phyloP scores from a whole-genome alignment of 202 grass and related monocot species.

The Hordeum pubiflorum region DNA sequence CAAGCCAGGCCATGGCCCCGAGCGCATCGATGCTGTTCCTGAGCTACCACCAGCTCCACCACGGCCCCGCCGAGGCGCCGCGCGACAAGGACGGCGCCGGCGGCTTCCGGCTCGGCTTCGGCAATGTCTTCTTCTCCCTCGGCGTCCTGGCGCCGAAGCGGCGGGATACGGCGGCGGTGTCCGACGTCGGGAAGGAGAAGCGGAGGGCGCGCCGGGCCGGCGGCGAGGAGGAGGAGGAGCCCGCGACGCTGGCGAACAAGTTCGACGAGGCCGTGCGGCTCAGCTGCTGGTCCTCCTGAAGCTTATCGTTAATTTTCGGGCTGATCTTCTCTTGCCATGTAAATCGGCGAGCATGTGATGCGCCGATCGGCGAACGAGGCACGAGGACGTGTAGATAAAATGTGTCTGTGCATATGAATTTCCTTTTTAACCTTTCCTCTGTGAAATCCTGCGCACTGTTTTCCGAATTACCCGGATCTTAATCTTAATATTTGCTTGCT shows the following conservation, averaged over 20 bases:
- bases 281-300: slow-evolving; percentile 63
- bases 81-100: background rate
- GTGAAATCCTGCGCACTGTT: too few relatives aligned
- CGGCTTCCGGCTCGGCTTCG: slow-evolving; percentile 7
- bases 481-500: too few relatives aligned
- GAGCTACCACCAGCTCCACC: slow-evolving; percentile 53
- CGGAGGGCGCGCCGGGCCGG: background rate
- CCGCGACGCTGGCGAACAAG: slow-evolving; percentile 20
- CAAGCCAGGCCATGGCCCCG: slow-evolving; percentile 45
- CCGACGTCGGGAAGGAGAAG: background rate
- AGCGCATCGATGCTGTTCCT: slow-evolving; percentile 80
- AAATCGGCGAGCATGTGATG: too few relatives aligned
- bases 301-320: too few relatives aligned
- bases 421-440: too few relatives aligned
- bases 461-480: too few relatives aligned
- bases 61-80: background rate
- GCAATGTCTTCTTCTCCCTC: background rate
- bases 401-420: too few relatives aligned
- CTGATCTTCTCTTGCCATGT: too few relatives aligned
- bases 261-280: slow-evolving; percentile 63
- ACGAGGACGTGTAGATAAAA: too few relatives aligned
- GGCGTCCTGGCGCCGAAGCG: background rate
- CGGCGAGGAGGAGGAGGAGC: background rate
- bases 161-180: background rate
- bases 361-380: too few relatives aligned